phyloP scores from a whole-genome alignment of 2,329 filamentous ascomycete species.

The Botryosphaeria agaves region DNA sequence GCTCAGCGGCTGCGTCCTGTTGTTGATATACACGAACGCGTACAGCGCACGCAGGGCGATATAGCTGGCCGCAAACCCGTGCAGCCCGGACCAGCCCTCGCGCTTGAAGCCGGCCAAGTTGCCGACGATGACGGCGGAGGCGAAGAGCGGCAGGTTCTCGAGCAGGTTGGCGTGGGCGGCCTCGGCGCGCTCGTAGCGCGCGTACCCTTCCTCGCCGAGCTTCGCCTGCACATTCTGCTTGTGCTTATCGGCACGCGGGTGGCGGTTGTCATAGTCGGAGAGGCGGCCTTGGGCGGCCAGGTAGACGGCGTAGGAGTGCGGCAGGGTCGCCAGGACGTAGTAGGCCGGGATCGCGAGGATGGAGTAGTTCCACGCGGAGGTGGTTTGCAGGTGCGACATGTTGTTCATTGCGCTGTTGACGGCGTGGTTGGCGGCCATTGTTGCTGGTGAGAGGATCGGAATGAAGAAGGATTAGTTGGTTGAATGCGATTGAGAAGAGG shows the following conservation, averaged over 20 bases:
- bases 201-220: slow-evolving; percentile 20
- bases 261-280: slow-evolving; percentile 24
- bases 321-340: slow-evolving; percentile 22
- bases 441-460: no score
- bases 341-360: slow-evolving; percentile 27
- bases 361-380: no score
- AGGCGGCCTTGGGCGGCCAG: slow-evolving; percentile 19
- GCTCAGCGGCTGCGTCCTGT: slow-evolving; percentile 9
- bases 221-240: slow-evolving; percentile 8
- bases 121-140: slow-evolving; percentile 24
- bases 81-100: slow-evolving; percentile 12
- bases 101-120: slow-evolving; percentile 20
- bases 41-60: slow-evolving; percentile 19
- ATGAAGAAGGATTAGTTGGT: no score
- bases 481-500: no score
- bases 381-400: no score
- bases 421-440: no score
- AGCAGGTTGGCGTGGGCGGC: slow-evolving; percentile 28
- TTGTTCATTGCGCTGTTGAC: no score
- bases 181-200: slow-evolving; percentile 25
- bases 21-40: slow-evolving; percentile 18
- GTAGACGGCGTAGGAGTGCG: slow-evolving; percentile 20
- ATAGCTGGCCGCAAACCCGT: slow-evolving; percentile 18
- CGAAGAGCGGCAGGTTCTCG: slow-evolving; percentile 29
- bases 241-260: no score